Evolutionary conservation across 352 stramenopile species (phyloP).

Genomic region (Globisporangium abappressorium): DNA sequence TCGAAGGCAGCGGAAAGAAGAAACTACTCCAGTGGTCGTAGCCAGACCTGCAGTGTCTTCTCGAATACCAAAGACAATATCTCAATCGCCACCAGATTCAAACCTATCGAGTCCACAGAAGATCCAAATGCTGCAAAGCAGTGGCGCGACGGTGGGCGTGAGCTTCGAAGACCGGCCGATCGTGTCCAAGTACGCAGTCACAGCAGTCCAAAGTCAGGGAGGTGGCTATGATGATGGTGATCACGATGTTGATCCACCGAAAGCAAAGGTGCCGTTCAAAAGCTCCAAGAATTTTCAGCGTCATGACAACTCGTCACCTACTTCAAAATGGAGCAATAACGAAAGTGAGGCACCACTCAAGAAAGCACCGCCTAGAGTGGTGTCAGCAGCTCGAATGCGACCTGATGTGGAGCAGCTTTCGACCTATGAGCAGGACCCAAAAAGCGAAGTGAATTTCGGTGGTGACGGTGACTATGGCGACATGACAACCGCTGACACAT

Average conservation of each 20-base stretch:
- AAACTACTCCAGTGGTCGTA: background rate
- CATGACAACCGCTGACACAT: background rate
- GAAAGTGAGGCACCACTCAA: slow-evolving; percentile 12
- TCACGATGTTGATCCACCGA: slow-evolving; percentile 33
- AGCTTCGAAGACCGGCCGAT: slow-evolving; percentile 34
- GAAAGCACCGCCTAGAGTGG: background rate
- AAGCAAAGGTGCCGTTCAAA: slow-evolving; percentile 7
- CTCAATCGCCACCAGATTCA: background rate
- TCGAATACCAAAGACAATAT: background rate
- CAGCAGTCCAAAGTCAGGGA: slow-evolving; percentile 9
- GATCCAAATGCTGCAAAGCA: slow-evolving; percentile 42
- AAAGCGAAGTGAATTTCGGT: background rate
- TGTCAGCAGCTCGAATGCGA: background rate
- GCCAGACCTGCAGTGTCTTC: background rate
- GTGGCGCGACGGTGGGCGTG: background rate
- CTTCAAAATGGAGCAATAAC: slow-evolving; percentile 23
- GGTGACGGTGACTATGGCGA: slow-evolving; percentile 8
- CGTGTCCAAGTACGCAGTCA: slow-evolving; percentile 31
- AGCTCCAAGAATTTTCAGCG: background rate
- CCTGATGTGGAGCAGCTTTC: background rate
- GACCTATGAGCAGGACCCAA: background rate
- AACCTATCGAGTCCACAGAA: slow-evolving; percentile 34
- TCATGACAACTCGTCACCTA: background rate
- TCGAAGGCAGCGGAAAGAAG: background rate
- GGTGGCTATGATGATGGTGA: background rate